Conservation (phyloP, 495 filamentous ascomycete genomes). For the Aspergillus incahuasiensis region DNA sequence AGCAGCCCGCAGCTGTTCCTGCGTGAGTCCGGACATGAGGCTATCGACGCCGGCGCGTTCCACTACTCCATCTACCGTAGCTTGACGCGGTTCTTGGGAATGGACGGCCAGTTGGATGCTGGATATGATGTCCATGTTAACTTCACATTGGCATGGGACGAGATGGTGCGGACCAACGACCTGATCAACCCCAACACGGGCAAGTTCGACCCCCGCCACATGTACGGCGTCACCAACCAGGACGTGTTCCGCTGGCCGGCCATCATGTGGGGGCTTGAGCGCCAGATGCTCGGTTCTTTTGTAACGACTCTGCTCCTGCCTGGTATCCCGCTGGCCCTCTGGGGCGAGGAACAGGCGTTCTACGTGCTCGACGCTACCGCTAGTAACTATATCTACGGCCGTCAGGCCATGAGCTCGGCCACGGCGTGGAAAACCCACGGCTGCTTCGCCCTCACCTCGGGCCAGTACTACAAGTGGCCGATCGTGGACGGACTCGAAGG, state of each 20-base stretch:
- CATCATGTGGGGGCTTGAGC: conserved; percentile 56
- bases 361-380: conserved; percentile 65
- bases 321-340: conserved; percentile 59
- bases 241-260: conserved; percentile 72
- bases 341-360: conserved; percentile 68
- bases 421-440: conserved; percentile 67
- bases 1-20: conserved; percentile 47
- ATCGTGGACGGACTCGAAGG: conserved; percentile 50
- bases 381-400: conserved; percentile 64
- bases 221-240: conserved; percentile 69
- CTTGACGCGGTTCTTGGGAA: conserved; percentile 61
- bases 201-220: conserved; percentile 63
- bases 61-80: conserved; percentile 67
- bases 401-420: conserved; percentile 59
- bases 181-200: conserved; percentile 60
- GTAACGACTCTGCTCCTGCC: conserved; percentile 61
- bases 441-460: conserved; percentile 54
- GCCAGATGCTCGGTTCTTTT: conserved; percentile 56
- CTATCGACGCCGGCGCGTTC: conserved; percentile 63
- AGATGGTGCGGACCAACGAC: conserved; percentile 58
- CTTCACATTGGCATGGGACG: conserved; percentile 55
- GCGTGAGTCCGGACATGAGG: conserved; percentile 50
- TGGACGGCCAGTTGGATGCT: conserved; percentile 57
- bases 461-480: conserved; percentile 56
- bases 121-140: conserved; percentile 56